Conservation (phyloP, 495 filamentous ascomycete genomes). For the Aspergillus sclerotiicarbonarius region DNA sequence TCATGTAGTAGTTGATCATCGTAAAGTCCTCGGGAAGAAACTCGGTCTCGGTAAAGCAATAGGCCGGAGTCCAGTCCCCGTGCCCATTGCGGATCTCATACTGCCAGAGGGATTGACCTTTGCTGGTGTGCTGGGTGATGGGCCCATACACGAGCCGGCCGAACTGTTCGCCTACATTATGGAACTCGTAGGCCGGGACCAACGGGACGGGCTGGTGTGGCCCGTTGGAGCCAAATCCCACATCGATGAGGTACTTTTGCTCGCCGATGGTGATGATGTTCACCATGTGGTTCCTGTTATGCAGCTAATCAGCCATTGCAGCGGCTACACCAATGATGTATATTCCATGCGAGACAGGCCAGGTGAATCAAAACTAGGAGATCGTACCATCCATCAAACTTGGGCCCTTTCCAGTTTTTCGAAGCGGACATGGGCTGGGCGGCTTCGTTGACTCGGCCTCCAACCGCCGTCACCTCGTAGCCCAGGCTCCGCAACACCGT, state of each 20-base stretch:
- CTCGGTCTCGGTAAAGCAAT: conserved; percentile 56
- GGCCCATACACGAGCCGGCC: background rate
- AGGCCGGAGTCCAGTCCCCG: conserved; percentile 48
- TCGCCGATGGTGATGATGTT: conserved; percentile 57
- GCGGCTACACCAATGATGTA: background rate
- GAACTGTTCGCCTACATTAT: background rate
- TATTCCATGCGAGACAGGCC: background rate
- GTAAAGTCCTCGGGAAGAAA: conserved; percentile 53
- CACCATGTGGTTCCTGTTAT: conserved; percentile 53
- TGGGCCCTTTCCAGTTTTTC: background rate
- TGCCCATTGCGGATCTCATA: conserved; percentile 13
- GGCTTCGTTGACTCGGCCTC: conserved; percentile 20
- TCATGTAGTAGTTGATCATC: conserved; percentile 55
- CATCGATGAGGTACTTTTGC: conserved; percentile 57
- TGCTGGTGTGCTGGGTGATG: background rate
- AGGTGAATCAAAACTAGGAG: background rate
- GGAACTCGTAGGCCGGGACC: conserved; percentile 26
- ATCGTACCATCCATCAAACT: conserved; percentile 3
- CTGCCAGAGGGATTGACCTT: background rate
- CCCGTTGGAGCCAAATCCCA: conserved; percentile 62
- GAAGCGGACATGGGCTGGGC: background rate
- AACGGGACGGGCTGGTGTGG: conserved; percentile 50
- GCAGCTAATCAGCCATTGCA: background rate
- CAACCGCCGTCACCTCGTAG: conserved; percentile 46
- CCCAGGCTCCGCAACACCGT: conserved; percentile 58